These are phyloP conservation scores for Solanum lycopersicoides DNA, from an alignment of 257 asterid species.

Conservation along the genomic window DNA sequence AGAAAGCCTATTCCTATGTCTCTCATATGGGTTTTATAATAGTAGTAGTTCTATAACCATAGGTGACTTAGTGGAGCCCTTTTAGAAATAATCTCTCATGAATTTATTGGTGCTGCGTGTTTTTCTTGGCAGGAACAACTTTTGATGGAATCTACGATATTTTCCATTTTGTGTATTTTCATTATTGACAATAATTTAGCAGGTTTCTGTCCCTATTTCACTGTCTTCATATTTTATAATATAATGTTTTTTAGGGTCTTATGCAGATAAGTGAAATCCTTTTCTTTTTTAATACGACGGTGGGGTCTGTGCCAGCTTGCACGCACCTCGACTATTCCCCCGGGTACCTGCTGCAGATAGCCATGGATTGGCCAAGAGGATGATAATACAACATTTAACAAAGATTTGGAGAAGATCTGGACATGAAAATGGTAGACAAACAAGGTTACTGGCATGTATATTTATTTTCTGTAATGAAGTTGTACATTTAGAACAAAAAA, in stretches of 20 bases:
- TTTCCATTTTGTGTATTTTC: background rate
- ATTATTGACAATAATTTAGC: background rate
- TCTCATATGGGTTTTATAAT: background rate
- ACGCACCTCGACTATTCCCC: background rate
- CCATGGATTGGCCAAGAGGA: background rate
- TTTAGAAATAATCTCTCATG: background rate
- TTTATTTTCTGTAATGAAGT: background rate
- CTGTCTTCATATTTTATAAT: background rate
- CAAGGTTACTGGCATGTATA: background rate
- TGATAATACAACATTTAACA: background rate
- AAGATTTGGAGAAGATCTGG: background rate
- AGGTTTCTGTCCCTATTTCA: background rate
- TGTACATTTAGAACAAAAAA: background rate
- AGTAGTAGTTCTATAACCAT: background rate
- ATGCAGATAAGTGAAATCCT: background rate
- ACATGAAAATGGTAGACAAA: background rate
- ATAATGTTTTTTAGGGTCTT: background rate
- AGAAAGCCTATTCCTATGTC: background rate
- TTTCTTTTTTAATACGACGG: background rate
- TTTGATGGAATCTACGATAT: background rate
- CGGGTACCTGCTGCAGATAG: background rate
- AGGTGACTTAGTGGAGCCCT: background rate
- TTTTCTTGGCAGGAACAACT: background rate
- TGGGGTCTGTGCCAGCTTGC: background rate
- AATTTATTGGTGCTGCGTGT: background rate